These are phyloP conservation scores for Vitis cinerea DNA, from an alignment of 164 flowering plant genomes.

Conservation along the genomic window DNA sequence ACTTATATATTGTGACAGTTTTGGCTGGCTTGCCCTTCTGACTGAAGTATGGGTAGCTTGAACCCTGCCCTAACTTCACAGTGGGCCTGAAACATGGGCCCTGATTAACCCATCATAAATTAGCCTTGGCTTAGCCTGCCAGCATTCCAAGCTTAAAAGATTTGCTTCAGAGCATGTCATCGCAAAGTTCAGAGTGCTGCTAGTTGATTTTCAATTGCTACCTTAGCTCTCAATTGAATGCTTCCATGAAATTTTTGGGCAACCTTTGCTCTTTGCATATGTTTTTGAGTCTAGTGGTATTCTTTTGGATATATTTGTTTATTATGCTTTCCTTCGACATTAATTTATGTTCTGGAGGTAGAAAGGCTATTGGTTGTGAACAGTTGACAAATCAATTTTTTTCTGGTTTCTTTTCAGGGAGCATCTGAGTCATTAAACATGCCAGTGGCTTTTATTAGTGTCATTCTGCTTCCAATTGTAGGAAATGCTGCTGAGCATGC, in stretches of 20 bases:
- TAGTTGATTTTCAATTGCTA: too few species aligned
- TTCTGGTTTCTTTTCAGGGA: conserved; percentile 28
- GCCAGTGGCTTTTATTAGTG: conserved; percentile 57
- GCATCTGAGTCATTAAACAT: conserved; percentile 51
- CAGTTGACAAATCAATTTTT: too few species aligned
- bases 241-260: too few species aligned
- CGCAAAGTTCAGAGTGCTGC: too few species aligned
- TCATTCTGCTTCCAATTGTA: conserved; percentile 60
- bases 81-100: too few species aligned
- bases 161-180: too few species aligned
- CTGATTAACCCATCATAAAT: too few species aligned
- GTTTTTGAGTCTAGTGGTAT: neutral
- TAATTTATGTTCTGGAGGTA: too few species aligned
- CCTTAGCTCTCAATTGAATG: too few species aligned
- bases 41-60: neutral
- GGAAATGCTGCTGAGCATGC: conserved; percentile 78
- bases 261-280: too few species aligned
- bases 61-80: neutral
- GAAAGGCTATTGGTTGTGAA: neutral
- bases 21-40: neutral
- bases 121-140: too few species aligned
- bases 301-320: neutral
- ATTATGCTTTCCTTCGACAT: neutral
- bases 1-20: neutral
- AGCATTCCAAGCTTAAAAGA: too few species aligned